Conservation (phyloP, 2,329 filamentous ascomycete genomes). For the Ciborinia camelliae region DNA sequence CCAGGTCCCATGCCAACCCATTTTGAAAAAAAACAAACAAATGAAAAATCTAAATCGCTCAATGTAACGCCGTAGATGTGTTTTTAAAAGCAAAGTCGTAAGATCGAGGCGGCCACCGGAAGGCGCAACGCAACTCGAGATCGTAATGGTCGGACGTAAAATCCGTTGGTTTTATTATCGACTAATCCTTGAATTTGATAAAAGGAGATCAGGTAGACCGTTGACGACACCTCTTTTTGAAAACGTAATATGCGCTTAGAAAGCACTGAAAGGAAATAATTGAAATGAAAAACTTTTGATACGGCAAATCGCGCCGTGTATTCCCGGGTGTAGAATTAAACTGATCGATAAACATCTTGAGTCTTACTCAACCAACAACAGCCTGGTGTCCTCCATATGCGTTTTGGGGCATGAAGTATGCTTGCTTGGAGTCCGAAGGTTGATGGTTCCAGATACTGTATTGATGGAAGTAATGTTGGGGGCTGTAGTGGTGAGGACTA, state of each 20-base stretch:
- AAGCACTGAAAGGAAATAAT: constrained; percentile 24
- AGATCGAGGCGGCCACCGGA: constrained; percentile 39
- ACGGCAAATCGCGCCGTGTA: constrained; percentile 31
- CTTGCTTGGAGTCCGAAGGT: constrained; percentile 47
- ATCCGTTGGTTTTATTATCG: constrained; percentile 32
- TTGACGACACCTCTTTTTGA: constrained; percentile 27
- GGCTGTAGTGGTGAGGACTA: constrained; percentile 6
- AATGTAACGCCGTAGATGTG: constrained; percentile 35
- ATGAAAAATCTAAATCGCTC: constrained; percentile 36
- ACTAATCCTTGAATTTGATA: constrained; percentile 27
- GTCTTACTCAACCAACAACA: constrained; percentile 36
- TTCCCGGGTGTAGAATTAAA: constrained; percentile 21
- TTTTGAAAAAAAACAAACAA: constrained; percentile 33
- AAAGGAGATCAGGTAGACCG: constrained; percentile 20
- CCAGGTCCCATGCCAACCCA: constrained; percentile 38
- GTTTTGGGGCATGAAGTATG: constrained; percentile 45
- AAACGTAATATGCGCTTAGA: constrained; percentile 35
- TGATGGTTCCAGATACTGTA: constrained; percentile 46
- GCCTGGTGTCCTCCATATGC: constrained; percentile 47
- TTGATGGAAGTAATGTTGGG: constrained; percentile 20
- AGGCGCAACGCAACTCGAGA: constrained; percentile 39
- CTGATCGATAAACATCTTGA: neutral
- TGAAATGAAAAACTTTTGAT: constrained; percentile 33
- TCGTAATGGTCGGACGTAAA: constrained; percentile 31
- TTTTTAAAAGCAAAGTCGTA: constrained; percentile 34